Conservation (phyloP, 495 filamentous ascomycete genomes). For the Beverwykella pulmonaria region DNA sequence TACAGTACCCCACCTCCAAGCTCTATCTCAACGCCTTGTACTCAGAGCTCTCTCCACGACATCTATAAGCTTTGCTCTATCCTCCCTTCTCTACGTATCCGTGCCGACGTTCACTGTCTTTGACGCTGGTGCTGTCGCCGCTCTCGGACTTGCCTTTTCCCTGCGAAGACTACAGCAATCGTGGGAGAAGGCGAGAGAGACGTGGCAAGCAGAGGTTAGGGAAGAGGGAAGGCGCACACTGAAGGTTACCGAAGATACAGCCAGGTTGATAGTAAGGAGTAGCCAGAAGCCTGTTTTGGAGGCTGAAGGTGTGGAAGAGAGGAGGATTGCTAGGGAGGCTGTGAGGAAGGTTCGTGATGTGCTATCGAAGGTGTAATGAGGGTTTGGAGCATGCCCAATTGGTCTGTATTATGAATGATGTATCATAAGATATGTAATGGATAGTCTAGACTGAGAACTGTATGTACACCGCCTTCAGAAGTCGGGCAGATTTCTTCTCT, state of each 20-base stretch:
- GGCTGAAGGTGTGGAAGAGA: constrained; percentile 54
- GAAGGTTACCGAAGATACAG: constrained; percentile 65
- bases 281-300: constrained; percentile 48
- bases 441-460: too few species aligned
- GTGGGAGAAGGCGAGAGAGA: constrained; percentile 71
- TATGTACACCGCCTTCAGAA: too few species aligned
- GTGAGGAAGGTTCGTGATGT: constrained; percentile 54
- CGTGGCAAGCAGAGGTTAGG: constrained; percentile 75
- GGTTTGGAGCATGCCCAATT: too few species aligned
- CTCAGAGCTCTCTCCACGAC: constrained; percentile 72
- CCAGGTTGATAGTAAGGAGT: constrained; percentile 60
- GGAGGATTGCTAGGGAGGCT: constrained; percentile 46
- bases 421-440: too few species aligned
- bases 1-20: constrained; percentile 75
- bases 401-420: too few species aligned
- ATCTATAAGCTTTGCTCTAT: constrained; percentile 63
- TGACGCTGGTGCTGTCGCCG: constrained; percentile 78
- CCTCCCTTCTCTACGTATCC: constrained; percentile 69
- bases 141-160: constrained; percentile 73
- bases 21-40: constrained; percentile 76
- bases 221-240: constrained; percentile 79
- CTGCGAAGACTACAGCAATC: constrained; percentile 72
- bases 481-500: too few species aligned
- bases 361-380: constrained; percentile 48
- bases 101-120: constrained; percentile 60